A percentile compares a stretch with the other conserved stretches of the same genome.
Evolutionary conservation across 768 basidiomycete genomes (phyloP).

Genomic region (Russula sp.): DNA sequence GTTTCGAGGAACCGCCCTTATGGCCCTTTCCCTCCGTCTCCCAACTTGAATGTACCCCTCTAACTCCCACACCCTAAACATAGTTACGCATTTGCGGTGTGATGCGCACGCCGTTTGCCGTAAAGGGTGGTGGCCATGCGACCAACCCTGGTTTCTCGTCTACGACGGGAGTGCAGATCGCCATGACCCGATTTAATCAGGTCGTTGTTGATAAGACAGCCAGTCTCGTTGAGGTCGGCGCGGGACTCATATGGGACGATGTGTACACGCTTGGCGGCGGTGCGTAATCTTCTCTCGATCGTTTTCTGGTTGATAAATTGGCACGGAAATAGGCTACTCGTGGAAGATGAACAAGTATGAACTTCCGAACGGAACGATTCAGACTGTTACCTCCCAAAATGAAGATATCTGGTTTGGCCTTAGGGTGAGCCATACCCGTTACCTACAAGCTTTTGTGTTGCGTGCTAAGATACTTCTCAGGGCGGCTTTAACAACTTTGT

Average conservation of each 20-base stretch:
- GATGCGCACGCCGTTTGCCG: conserved; percentile 26
- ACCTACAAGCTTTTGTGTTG: neutral
- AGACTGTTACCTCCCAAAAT: conserved; percentile 15
- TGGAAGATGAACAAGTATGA: conserved; percentile 29
- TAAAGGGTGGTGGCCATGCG: conserved; percentile 35
- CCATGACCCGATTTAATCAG: conserved; percentile 31
- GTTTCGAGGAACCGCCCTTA: no score
- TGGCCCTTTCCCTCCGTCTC: no score
- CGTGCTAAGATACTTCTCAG: conserved; percentile 3
- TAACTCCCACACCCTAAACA: neutral
- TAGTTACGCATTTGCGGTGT: conserved; percentile 18
- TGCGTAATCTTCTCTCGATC: conserved; percentile 3
- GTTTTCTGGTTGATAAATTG: neutral
- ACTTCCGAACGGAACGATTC: conserved; percentile 30
- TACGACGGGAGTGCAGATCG: conserved; percentile 33
- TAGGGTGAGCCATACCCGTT: neutral
- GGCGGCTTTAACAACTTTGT: conserved; percentile 28
- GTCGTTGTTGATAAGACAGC: conserved; percentile 8
- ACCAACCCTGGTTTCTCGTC: conserved; percentile 33
- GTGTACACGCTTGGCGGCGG: conserved; percentile 35
- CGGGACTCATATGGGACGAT: conserved; percentile 35
- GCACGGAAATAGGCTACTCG: conserved; percentile 18
- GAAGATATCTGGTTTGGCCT: conserved; percentile 28
- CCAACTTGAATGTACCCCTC: no score
- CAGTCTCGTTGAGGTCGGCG: conserved; percentile 28